phyloP scores from a whole-genome alignment of 805 yeast species.

The Wickerhamomyces sydowiorum region DNA sequence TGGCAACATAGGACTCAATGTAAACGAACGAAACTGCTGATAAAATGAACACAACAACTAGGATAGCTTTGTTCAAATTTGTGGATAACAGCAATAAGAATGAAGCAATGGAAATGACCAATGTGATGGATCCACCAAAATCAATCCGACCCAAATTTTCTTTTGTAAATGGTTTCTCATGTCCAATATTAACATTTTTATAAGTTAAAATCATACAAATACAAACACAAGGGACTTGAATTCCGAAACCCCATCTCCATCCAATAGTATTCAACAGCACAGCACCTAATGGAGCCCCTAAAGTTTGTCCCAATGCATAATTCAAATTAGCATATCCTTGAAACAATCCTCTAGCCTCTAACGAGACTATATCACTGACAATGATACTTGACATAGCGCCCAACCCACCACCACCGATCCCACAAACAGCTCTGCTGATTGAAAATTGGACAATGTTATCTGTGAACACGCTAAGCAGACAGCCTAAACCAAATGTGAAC shows the following conservation, averaged over 20 bases:
- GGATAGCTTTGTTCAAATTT: conserved; percentile 2
- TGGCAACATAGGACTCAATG: conserved; percentile 30
- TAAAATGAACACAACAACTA: conserved; percentile 1
- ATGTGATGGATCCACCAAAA: conserved; percentile 30
- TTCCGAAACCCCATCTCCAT: conserved; percentile 36
- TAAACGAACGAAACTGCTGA: conserved; percentile 18
- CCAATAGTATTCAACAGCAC: conserved; percentile 27
- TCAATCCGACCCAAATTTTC: conserved; percentile 29
- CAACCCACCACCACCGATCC: conserved; percentile 54
- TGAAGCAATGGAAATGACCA: conserved; percentile 25
- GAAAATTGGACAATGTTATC: conserved; percentile 36
- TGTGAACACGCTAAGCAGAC: conserved; percentile 34
- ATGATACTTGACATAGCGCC: conserved; percentile 45
- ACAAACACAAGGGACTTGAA: conserved; percentile 31
- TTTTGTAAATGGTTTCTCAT: conserved; percentile 12
- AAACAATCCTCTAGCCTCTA: conserved; percentile 44
- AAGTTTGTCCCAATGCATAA: conserved; percentile 31
- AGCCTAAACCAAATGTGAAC: conserved; percentile 38
- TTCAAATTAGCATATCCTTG: conserved; percentile 41
- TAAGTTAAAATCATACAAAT: conserved; percentile 21
- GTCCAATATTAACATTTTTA: conserved; percentile 4
- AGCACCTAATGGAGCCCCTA: conserved; percentile 37
- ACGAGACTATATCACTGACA: conserved; percentile 46
- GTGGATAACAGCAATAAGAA: conserved; percentile 27
- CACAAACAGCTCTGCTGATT: conserved; percentile 44